Base-by-base conservation (phyloP, 1,139 yeast genomes). In the Pichia norvegensis region DNA sequence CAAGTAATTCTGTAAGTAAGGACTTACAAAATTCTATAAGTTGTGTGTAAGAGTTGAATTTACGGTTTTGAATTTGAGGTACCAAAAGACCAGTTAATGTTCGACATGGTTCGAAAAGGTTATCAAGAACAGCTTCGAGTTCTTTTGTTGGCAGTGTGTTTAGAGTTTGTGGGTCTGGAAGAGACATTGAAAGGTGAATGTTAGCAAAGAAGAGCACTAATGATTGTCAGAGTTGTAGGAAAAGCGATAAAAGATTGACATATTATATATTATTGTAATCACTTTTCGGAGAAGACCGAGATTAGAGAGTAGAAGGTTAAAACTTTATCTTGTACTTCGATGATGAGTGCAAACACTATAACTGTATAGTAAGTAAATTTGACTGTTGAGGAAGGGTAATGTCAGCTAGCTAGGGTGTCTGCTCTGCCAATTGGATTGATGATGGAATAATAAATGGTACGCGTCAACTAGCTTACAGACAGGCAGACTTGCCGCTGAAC, bases 31-130 rank as follows among this genome's bases (percentile, higher is more conserved):
- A 50, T 47, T 79, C 85, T 29, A 85, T 79, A 36, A 83, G 65
- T 4, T 69, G 72, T 1, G 49, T 48, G 61, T 82, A 83, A 17
- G 55, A 56, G 61, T 7, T 10, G 40, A 53, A 55, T 22, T 25
- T 25, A 17, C 21, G 17, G 4, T 33, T n/a, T 38, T 44, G 68
- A 43, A 69, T 64, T 45, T 55, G 53, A 20, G 70, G 72, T 42
- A 67, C 57, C 16, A 80, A 60, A 49, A 74, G 62, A 10, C 55
- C 48, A 2, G 75, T 69, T 22, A 84, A 68, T 0, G 82, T 69
- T 2, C 66, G 65, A 60, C 90, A 82, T 10, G 81, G 85, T 59
- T 84, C 94, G 57, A 84, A 84, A 31, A 84, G 64, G 47, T 76
- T 78, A 43, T 73, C 76, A 37, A 83, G 61, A 0, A 73, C 68